Conservation (phyloP, 1,284 basidiomycete genomes). For the Phylloboletellus chloephorus region DNA sequence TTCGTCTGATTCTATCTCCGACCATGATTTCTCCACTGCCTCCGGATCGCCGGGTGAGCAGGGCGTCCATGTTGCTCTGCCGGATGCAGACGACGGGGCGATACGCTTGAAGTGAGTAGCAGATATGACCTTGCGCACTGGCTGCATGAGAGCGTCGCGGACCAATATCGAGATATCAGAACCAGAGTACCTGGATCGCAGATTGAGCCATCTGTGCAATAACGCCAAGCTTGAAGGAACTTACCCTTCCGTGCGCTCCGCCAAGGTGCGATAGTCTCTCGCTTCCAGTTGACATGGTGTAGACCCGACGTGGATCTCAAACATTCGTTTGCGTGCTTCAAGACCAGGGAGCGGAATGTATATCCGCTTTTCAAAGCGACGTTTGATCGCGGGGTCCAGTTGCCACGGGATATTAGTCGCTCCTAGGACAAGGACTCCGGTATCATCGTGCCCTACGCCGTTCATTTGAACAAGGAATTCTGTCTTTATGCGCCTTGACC, state of each 20-base stretch:
- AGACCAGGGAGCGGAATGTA: conserved; percentile 95
- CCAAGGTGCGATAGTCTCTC: conserved; percentile 80
- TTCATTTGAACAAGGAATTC: conserved; percentile 99
- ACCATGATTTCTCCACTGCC: conserved; percentile 89
- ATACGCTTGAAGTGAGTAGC: conserved; percentile 93
- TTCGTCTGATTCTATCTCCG: conserved; percentile 88
- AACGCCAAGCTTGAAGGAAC: conserved; percentile 13
- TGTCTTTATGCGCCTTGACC: conserved; percentile 94
- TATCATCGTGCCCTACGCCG: conserved; percentile 96
- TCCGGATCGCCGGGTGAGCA: conserved; percentile 91
- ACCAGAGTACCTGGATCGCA: conserved; percentile 68
- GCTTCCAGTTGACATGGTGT: conserved; percentile 83
- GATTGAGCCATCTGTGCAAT: neutral
- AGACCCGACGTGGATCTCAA: conserved; percentile 91
- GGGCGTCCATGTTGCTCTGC: conserved; percentile 70
- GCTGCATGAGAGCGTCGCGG: conserved; percentile 97
- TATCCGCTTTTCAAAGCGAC: conserved; percentile 97
- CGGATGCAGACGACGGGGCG: conserved; percentile 30
- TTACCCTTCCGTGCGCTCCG: conserved; percentile 83
- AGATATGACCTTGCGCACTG: conserved; percentile 91
- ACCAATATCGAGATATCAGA: conserved; percentile 96
- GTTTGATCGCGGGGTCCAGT: conserved; percentile 96
- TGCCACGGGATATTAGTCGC: conserved; percentile 99
- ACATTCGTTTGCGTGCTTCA: conserved; percentile 93
- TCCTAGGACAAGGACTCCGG: conserved; percentile 95